Evolutionary conservation across 768 basidiomycete species (phyloP), one percentile per base, ranked within the genome.

Genomic region (Hypsizygus marmoreus): DNA sequence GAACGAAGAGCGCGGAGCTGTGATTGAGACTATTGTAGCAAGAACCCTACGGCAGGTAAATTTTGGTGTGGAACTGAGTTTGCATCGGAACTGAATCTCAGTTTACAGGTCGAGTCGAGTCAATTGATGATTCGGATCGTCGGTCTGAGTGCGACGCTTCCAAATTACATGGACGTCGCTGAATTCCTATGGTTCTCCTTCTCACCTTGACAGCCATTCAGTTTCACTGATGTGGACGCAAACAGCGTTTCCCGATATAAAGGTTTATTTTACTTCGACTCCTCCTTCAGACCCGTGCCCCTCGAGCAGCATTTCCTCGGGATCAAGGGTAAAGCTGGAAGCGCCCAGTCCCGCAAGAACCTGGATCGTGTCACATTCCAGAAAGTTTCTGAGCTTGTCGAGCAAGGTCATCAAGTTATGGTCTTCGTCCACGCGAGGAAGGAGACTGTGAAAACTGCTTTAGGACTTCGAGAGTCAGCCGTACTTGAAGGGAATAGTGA

Each of bases 341-440:
- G 87, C 54, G 55, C 67, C 1, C 75, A 74, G 17, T 84, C 85
- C n/a, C 83, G 82, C 54, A 88, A 81, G 58, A 95, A 95, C 56
- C 75, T 98, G 40, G 97, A 99, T 64, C 72, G 72, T 19, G 91
- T 92, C 19, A 85, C 90, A 1, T 98, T 88, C 56, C 77, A 95
- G 56, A 97, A 95, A 68, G 93, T 98, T 14, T 79, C 86, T 3
- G 87, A 89, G 25, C 73, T 98, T 5, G 90, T 98, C 22, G 75
- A 70, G n/a, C 80, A 84, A 55, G 97, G 95, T 2, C 97, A 99
- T 68, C 97, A 98, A 65, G 93, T 97, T 49, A 98, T 99, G 95
- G 95, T 99, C 0, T 99, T 99, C 59, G 97, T 99, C 7, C 97
- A 99, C 65, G 92, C 97, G 11, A 80, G 97, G 23, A 98, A 97